Evolutionary conservation across 2,329 filamentous ascomycete species (phyloP).

Genomic region (Dactylellina cionopaga): DNA sequence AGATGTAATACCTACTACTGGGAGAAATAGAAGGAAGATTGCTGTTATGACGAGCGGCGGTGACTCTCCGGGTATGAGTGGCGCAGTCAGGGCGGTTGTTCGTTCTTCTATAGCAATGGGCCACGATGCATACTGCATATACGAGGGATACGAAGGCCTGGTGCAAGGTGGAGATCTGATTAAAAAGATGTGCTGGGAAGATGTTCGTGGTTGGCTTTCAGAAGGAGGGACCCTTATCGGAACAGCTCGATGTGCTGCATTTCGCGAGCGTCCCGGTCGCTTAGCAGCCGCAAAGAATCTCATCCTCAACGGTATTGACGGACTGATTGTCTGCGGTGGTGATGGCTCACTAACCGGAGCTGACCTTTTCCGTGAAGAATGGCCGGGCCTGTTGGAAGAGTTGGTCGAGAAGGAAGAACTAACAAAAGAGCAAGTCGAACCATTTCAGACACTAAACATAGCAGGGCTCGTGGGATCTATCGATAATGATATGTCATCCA

Average conservation of each 20-base stretch:
- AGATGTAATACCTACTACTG: slow-evolving; percentile 19
- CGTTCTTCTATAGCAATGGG: slow-evolving; percentile 87
- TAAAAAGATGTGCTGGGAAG: slow-evolving; percentile 86
- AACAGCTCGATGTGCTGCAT: slow-evolving; percentile 90
- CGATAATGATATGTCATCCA: slow-evolving; percentile 97
- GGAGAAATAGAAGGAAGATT: slow-evolving; percentile 71
- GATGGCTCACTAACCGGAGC: slow-evolving; percentile 96
- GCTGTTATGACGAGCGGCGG: slow-evolving; percentile 94
- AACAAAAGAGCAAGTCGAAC: slow-evolving; percentile 74
- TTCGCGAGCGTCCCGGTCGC: slow-evolving; percentile 87
- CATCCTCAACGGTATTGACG: slow-evolving; percentile 90
- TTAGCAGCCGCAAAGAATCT: slow-evolving; percentile 91
- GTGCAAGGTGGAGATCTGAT: slow-evolving; percentile 91
- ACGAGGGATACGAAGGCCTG: slow-evolving; percentile 95
- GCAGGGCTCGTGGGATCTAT: slow-evolving; percentile 96
- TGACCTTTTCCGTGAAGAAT: slow-evolving; percentile 90
- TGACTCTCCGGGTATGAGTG: slow-evolving; percentile 95
- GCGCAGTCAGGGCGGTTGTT: slow-evolving; percentile 86
- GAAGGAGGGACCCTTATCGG: slow-evolving; percentile 96
- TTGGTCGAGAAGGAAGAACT: slow-evolving; percentile 79
- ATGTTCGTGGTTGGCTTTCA: slow-evolving; percentile 92
- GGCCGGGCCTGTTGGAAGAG: slow-evolving; percentile 87
- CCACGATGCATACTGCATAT: slow-evolving; percentile 82
- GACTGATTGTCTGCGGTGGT: slow-evolving; percentile 94
- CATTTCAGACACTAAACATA: slow-evolving; percentile 90